phyloP scores from a whole-genome alignment of 306 rosid genomes.

The Morella rubra region DNA sequence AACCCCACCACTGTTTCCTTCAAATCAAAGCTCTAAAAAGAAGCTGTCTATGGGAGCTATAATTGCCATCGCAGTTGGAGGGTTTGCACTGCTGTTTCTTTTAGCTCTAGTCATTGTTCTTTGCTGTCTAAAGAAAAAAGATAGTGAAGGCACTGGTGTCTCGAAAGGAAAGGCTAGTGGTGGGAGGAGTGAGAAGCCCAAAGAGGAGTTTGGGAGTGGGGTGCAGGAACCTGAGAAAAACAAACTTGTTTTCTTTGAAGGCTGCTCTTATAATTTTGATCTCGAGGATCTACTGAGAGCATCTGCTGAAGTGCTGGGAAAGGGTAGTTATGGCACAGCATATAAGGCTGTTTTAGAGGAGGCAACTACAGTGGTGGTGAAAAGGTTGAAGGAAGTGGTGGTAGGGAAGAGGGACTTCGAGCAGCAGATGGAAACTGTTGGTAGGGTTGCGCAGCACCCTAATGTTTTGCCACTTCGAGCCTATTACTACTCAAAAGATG shows the following conservation, averaged over 20 bases:
- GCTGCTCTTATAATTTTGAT: slow-evolving; percentile 81
- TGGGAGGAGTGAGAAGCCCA: slow-evolving; percentile 81
- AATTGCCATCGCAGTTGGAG: slow-evolving; percentile 84
- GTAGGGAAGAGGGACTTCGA: slow-evolving; percentile 78
- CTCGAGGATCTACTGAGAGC: slow-evolving; percentile 86
- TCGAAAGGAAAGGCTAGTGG: slow-evolving; percentile 60
- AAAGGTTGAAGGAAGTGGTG: slow-evolving; percentile 85
- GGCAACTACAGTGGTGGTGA: slow-evolving; percentile 78
- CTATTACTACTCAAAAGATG: slow-evolving; percentile 87
- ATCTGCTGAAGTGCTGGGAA: slow-evolving; percentile 87
- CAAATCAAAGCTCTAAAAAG: slow-evolving; percentile 42
- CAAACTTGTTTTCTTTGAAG: slow-evolving; percentile 84
- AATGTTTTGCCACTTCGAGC: slow-evolving; percentile 78
- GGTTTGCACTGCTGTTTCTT: slow-evolving; percentile 49
- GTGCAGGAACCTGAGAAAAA: slow-evolving; percentile 89
- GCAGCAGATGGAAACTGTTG: slow-evolving; percentile 77
- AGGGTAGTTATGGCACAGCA: slow-evolving; percentile 85
- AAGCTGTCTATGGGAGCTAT: slow-evolving; percentile 59
- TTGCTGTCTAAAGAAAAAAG: slow-evolving; percentile 60
- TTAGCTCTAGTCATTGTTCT: slow-evolving; percentile 52
- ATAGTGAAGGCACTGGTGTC: slow-evolving; percentile 30
- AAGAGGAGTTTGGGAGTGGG: slow-evolving; percentile 86
- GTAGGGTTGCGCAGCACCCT: slow-evolving; percentile 72
- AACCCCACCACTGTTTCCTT: slow-evolving; percentile 39
- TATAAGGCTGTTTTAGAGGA: slow-evolving; percentile 86